These are phyloP conservation scores for Bullera alba DNA, from an alignment of 768 basidiomycete genomes.

Conservation along the genomic window DNA sequence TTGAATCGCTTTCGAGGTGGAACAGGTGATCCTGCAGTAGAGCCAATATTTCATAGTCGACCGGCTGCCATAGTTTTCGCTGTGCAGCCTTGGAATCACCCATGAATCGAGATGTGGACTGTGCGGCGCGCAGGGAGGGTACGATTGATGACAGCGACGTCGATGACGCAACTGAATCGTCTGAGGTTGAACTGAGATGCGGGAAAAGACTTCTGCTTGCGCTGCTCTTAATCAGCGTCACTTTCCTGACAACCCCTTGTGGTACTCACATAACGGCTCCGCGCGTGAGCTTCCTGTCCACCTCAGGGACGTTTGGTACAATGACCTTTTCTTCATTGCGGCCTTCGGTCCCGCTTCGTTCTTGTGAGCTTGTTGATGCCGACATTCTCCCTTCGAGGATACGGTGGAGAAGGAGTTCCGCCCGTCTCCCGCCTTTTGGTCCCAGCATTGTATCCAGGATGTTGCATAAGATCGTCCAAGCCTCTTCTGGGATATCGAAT, in stretches of 20 bases:
- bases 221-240: slow-evolving; percentile 2
- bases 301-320: slow-evolving; percentile 9
- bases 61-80: slow-evolving; percentile 28
- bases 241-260: no score
- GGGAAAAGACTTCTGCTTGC: slow-evolving; percentile 20
- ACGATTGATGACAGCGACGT: slow-evolving; percentile 25
- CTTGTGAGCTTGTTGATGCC: slow-evolving; percentile 3
- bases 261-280: slow-evolving; percentile 34
- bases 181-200: slow-evolving; percentile 10
- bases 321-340: no score
- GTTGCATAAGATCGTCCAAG: slow-evolving; percentile 13
- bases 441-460: slow-evolving; percentile 18
- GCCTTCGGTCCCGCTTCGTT: no score
- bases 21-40: slow-evolving; percentile 37
- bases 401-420: slow-evolving; percentile 20
- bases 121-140: slow-evolving; percentile 30
- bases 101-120: slow-evolving; percentile 19
- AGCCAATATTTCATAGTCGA: slow-evolving; percentile 38
- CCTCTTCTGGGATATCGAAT: slow-evolving; percentile 6
- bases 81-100: slow-evolving; percentile 7
- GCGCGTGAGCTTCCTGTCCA: slow-evolving; percentile 20
- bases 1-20: slow-evolving; percentile 7
- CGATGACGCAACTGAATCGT: slow-evolving; percentile 2
- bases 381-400: slow-evolving; percentile 21
- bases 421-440: slow-evolving; percentile 21